Evolutionary conservation across 371 early-diverging fungal genomes (phyloP).

Genomic region (Saksenaea oblongispora): DNA sequence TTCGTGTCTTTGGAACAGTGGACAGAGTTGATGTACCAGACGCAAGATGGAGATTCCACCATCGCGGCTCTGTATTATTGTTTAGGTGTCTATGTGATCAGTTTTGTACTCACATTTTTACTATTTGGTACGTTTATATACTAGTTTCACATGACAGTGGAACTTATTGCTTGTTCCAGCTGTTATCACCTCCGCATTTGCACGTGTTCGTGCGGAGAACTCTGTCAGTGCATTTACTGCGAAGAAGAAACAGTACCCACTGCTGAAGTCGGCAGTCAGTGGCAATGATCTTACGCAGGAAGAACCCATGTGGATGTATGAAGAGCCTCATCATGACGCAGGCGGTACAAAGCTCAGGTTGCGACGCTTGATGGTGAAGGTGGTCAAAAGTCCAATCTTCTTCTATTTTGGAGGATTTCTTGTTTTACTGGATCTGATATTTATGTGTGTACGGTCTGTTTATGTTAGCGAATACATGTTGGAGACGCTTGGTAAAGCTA

Average conservation of each 20-base stretch:
- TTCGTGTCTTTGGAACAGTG: slow-evolving; percentile 58
- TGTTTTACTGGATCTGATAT: slow-evolving; percentile 46
- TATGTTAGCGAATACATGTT: slow-evolving; percentile 35
- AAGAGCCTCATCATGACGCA: slow-evolving; percentile 44
- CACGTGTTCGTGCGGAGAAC: slow-evolving; percentile 54
- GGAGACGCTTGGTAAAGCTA: slow-evolving; percentile 33
- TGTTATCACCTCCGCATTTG: slow-evolving; percentile 64
- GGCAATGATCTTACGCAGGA: slow-evolving; percentile 18
- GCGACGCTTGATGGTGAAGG: slow-evolving; percentile 33
- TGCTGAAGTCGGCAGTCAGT: slow-evolving; percentile 29
- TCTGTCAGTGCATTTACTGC: slow-evolving; percentile 56
- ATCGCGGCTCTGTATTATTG: slow-evolving; percentile 55
- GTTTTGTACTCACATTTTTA: slow-evolving; percentile 56
- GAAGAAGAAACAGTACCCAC: slow-evolving; percentile 33
- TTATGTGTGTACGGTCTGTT: slow-evolving; percentile 58
- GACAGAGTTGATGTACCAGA: slow-evolving; percentile 60
- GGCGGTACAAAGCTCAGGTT: slow-evolving; percentile 29
- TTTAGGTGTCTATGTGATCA: slow-evolving; percentile 52
- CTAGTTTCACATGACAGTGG: not conserved
- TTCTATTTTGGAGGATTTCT: slow-evolving; percentile 50
- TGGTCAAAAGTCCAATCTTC: slow-evolving; percentile 49
- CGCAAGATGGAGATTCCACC: slow-evolving; percentile 53
- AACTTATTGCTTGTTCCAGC: slow-evolving; percentile 26
- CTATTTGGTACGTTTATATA: slow-evolving; percentile 47
- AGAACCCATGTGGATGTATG: slow-evolving; percentile 47